Evolutionary conservation across 2,329 filamentous ascomycete species (phyloP).

Genomic region (Trichoderma aggressivum): DNA sequence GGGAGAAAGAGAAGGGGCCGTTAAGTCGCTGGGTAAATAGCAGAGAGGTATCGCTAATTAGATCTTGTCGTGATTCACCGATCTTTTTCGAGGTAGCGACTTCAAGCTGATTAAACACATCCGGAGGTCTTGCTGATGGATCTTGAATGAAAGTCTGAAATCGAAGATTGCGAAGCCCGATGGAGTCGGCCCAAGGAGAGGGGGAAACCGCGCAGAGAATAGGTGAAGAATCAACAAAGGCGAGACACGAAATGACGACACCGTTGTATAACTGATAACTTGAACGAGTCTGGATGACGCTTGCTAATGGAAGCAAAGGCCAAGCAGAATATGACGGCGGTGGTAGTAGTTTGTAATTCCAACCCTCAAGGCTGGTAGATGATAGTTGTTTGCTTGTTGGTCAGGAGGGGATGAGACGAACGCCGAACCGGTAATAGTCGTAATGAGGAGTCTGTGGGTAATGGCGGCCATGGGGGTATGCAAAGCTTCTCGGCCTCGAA

Average conservation of each 20-base stretch:
- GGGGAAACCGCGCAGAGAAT: not conserved
- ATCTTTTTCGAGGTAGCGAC: not conserved
- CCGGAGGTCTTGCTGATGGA: not conserved
- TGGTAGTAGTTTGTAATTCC: not conserved
- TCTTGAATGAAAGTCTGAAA: not conserved
- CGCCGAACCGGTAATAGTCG: not conserved
- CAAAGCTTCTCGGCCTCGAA: not conserved
- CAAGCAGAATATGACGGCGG: not conserved
- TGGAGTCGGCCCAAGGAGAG: not conserved
- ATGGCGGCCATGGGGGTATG: not conserved
- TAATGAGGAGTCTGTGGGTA: conserved; percentile 7
- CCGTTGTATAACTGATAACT: not conserved
- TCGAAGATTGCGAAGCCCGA: not conserved
- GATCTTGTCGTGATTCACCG: not conserved
- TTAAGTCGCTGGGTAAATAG: not conserved
- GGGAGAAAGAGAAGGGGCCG: not conserved
- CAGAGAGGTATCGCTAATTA: not conserved
- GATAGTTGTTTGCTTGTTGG: not conserved
- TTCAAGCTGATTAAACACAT: not conserved
- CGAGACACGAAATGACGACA: not conserved
- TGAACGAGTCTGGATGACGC: not conserved
- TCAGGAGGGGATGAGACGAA: conserved; percentile 4
- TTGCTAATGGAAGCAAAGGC: not conserved
- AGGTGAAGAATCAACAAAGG: not conserved
- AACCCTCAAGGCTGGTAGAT: not conserved